Percentiles rank a stretch among this genome's conserved stretches.
These are phyloP conservation scores for Falciphora oryzae DNA, from an alignment of 2,329 filamentous ascomycete species.

Conservation along the genomic window DNA sequence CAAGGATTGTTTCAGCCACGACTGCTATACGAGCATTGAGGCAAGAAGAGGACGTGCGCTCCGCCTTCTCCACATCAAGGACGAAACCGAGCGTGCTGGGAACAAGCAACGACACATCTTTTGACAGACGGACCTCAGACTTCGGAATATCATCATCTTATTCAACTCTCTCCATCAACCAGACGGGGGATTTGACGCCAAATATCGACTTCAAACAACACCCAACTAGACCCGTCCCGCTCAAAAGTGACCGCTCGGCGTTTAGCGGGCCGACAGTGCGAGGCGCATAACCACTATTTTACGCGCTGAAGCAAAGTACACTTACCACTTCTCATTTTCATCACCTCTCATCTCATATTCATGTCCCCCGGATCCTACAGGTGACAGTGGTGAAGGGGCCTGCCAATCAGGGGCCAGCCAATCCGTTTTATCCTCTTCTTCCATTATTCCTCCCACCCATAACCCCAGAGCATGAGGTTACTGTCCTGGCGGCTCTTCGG, in stretches of 20 bases:
- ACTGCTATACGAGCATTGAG: neutral
- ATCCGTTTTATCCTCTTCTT: neutral
- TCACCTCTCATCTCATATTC: neutral
- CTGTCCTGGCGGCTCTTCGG: slow-evolving; percentile 13
- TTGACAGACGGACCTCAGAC: too few species aligned
- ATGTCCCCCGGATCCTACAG: neutral
- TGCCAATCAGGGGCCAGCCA: neutral
- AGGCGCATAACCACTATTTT: neutral
- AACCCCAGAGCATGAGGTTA: slow-evolving; percentile 5
- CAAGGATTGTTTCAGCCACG: neutral
- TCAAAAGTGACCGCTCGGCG: too few species aligned
- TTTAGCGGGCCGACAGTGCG: too few species aligned
- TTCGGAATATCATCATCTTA: too few species aligned
- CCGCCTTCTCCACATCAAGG: neutral
- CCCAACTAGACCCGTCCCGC: too few species aligned
- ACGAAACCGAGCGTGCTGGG: too few species aligned
- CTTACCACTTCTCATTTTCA: neutral
- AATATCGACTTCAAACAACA: too few species aligned
- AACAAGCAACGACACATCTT: too few species aligned
- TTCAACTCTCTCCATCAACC: too few species aligned
- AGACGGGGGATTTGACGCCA: too few species aligned
- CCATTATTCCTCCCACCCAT: neutral
- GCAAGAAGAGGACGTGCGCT: neutral
- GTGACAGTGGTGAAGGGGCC: neutral
- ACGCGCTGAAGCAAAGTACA: neutral